phyloP scores from a whole-genome alignment of 768 basidiomycete species.

The Russula olivacea region DNA sequence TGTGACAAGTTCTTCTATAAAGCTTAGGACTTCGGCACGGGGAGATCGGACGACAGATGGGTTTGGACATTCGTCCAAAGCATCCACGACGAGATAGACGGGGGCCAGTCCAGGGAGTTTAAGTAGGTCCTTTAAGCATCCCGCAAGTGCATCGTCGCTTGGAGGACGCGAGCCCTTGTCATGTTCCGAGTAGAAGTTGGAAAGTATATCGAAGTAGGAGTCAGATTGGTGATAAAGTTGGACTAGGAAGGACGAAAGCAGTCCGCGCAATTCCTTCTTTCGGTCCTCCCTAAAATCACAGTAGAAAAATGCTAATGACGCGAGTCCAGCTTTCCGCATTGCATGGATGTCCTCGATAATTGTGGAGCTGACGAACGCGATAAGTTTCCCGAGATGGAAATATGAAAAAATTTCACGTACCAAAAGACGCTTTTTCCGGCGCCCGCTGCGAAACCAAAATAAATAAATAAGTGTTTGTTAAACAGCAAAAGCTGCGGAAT shows the following conservation, averaged over 20 bases:
- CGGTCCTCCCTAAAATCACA: not conserved
- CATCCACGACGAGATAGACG: not conserved
- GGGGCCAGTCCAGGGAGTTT: not conserved
- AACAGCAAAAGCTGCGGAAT: not conserved
- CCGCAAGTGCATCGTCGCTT: not conserved
- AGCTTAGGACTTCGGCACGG: not conserved
- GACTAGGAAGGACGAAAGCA: not conserved
- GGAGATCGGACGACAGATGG: not conserved
- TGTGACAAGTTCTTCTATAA: not conserved
- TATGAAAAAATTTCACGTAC: not conserved
- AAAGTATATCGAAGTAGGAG: not conserved
- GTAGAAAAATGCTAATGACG: not conserved
- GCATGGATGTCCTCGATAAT: not conserved
- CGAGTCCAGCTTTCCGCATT: not conserved
- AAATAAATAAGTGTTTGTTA: not conserved
- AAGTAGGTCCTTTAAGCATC: not conserved
- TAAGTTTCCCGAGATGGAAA: not conserved
- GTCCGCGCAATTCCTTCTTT: not conserved
- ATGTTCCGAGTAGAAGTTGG: not conserved
- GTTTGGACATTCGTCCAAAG: not conserved
- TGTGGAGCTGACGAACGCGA: not conserved
- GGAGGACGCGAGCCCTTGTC: not conserved
- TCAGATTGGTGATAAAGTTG: not conserved
- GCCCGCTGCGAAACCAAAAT: not conserved
- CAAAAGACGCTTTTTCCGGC: not conserved